phyloP scores from a whole-genome alignment of 2,329 filamentous ascomycete genomes.

The Clathrospora elynae region DNA sequence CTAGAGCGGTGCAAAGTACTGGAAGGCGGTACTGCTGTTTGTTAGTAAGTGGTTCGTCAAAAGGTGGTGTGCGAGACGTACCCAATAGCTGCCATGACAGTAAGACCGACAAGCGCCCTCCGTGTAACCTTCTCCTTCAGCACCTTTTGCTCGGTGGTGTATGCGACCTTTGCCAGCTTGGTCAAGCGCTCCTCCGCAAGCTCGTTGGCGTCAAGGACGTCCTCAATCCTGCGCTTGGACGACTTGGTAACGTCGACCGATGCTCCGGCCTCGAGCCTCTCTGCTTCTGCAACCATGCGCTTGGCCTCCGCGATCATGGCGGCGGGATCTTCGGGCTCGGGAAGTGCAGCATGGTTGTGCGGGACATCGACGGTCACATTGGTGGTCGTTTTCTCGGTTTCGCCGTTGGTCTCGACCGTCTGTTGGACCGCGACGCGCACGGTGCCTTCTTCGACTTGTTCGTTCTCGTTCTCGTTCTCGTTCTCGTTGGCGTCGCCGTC shows the following conservation, averaged over 20 bases:
- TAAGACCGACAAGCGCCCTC: constrained; percentile 82
- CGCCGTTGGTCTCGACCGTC: constrained; percentile 62
- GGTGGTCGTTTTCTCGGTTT: constrained; percentile 71
- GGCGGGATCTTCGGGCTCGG: constrained; percentile 76
- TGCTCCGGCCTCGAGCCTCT: constrained; percentile 55
- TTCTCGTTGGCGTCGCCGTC: constrained; percentile 49
- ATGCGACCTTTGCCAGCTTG: constrained; percentile 72
- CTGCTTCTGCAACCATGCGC: constrained; percentile 80
- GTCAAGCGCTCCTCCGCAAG: constrained; percentile 56
- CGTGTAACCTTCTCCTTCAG: constrained; percentile 86
- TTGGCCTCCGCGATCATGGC: constrained; percentile 86
- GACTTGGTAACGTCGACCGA: constrained; percentile 22
- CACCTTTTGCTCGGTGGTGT: constrained; percentile 71
- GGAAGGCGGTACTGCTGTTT: constrained; percentile 33
- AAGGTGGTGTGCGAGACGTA: constrained; percentile 60
- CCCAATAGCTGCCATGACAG: constrained; percentile 87
- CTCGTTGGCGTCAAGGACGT: constrained; percentile 63
- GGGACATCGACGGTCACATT: constrained; percentile 79
- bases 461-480: constrained; percentile 13
- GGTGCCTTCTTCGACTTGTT: constrained; percentile 50
- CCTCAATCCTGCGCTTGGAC: constrained; percentile 55
- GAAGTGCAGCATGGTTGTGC: constrained; percentile 67
- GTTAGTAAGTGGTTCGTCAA: constrained; percentile 21
- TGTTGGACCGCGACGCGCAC: constrained; percentile 74
- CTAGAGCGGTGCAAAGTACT: constrained; percentile 32